Evolutionary conservation across 345 rosid genomes (phyloP).

Genomic region (Citrus hindsii): DNA sequence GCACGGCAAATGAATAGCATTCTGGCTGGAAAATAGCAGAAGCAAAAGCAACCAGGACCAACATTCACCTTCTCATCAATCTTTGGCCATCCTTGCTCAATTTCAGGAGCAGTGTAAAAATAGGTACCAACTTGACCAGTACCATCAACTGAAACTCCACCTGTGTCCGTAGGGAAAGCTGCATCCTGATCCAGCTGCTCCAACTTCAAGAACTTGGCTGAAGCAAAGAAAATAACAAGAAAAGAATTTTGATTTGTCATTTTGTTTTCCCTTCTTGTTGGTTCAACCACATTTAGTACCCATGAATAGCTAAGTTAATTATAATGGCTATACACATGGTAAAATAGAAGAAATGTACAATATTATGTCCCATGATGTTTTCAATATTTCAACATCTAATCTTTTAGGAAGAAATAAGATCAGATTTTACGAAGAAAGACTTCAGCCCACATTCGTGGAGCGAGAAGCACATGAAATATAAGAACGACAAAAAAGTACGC

Average conservation of each 20-base stretch:
- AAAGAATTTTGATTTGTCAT: conserved; percentile 1
- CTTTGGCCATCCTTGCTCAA: conserved; percentile 98
- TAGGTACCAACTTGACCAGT: conserved; percentile 97
- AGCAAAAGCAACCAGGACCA: conserved; percentile 12
- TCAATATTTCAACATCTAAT: neutral
- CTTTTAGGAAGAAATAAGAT: neutral
- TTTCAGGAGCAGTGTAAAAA: conserved; percentile 97
- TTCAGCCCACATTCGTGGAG: neutral
- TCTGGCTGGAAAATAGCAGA: conserved; percentile 11
- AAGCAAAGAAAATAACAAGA: conserved; percentile 18
- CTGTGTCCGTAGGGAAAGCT: conserved; percentile 47
- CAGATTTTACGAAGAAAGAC: neutral
- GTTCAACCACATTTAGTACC: neutral
- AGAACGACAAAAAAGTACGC: neutral
- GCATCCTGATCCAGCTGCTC: conserved; percentile 91
- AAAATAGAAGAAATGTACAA: neutral
- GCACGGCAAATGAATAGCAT: conserved; percentile 1
- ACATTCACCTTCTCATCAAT: conserved; percentile 86
- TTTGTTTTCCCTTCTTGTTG: neutral
- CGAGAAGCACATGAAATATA: neutral
- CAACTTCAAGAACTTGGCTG: conserved; percentile 93
- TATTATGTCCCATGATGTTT: neutral
- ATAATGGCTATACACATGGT: neutral
- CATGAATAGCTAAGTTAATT: neutral
- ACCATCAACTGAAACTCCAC: conserved; percentile 76